A percentile compares a stretch with the other conserved stretches of the same genome.
phyloP scores from a whole-genome alignment of 2,329 filamentous ascomycete species.

The Sclerotinia borealis region DNA sequence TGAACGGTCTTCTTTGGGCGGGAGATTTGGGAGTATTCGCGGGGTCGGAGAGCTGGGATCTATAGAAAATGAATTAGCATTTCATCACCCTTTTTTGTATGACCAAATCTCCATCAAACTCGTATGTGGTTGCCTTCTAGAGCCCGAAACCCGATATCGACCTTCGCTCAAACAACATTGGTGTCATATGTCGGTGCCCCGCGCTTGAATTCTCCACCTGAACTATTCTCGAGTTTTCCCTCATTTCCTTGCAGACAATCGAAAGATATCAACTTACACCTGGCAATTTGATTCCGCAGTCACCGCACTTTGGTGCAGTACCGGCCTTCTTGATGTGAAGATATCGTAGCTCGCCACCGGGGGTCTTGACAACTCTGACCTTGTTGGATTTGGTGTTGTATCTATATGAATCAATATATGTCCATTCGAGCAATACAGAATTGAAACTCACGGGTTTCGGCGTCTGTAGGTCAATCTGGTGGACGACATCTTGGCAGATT shows the following conservation, averaged over 20 bases:
- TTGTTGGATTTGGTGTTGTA: conserved; percentile 99
- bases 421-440: background rate
- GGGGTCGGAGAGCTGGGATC: conserved; percentile 94
- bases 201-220: background rate
- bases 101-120: background rate
- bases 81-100: background rate
- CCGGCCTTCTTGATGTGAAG: conserved; percentile 99
- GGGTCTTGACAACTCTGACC: conserved; percentile 92
- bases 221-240: background rate
- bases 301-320: conserved; percentile 97
- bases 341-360: conserved; percentile 89
- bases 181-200: no score
- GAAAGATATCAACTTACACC: conserved; percentile 66
- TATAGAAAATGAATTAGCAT: conserved; percentile 38
- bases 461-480: conserved; percentile 50
- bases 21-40: conserved; percentile 95
- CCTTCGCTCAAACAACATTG: background rate
- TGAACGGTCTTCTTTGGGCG: conserved; percentile 99
- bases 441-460: conserved; percentile 64
- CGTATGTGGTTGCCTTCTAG: background rate
- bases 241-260: background rate
- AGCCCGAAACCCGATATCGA: background rate
- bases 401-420: conserved; percentile 40
- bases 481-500: conserved; percentile 43
- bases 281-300: conserved; percentile 95